These are phyloP conservation scores for Acanthamoeba polyphaga DNA, from an alignment of 208 protist genomes.

Conservation along the genomic window DNA sequence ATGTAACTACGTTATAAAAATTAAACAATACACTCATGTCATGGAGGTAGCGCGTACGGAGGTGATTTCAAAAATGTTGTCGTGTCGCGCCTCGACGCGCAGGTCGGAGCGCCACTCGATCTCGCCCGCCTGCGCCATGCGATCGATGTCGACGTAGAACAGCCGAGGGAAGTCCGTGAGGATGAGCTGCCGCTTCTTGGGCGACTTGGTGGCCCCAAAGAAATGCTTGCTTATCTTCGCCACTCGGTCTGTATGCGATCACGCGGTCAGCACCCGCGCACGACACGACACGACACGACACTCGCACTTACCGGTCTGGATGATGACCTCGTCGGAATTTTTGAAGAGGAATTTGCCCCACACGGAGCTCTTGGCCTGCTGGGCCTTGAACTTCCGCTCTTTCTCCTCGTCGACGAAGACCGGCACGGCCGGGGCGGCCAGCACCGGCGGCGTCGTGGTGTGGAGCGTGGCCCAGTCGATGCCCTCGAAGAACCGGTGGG, in stretches of 20 bases:
- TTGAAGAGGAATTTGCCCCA: constrained; percentile 69
- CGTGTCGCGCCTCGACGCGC: constrained; percentile 62
- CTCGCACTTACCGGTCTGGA: not conserved
- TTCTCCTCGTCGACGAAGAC: not conserved
- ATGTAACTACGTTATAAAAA: no score
- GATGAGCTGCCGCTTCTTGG: constrained; percentile 83
- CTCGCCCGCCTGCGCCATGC: constrained; percentile 82
- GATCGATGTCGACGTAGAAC: constrained; percentile 82
- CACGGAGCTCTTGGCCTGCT: constrained; percentile 21
- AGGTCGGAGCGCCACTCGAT: constrained; percentile 79
- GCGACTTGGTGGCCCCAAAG: constrained; percentile 32
- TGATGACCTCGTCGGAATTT: constrained; percentile 49
- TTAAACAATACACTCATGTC: no score
- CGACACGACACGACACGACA: not conserved
- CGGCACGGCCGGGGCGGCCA: constrained; percentile 9
- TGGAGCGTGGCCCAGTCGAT: constrained; percentile 87
- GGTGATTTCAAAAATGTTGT: constrained; percentile 80
- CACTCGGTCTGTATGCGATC: constrained; percentile 65
- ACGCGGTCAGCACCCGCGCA: not conserved
- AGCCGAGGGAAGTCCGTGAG: constrained; percentile 83
- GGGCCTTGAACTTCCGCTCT: constrained; percentile 4
- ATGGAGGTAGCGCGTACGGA: constrained; percentile 59
- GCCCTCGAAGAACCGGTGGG: constrained; percentile 89
- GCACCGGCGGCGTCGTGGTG: not conserved
- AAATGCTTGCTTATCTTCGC: constrained; percentile 79